These are phyloP conservation scores for Phytophthora constricta DNA, from an alignment of 352 stramenopile genomes.

Conservation along the genomic window DNA sequence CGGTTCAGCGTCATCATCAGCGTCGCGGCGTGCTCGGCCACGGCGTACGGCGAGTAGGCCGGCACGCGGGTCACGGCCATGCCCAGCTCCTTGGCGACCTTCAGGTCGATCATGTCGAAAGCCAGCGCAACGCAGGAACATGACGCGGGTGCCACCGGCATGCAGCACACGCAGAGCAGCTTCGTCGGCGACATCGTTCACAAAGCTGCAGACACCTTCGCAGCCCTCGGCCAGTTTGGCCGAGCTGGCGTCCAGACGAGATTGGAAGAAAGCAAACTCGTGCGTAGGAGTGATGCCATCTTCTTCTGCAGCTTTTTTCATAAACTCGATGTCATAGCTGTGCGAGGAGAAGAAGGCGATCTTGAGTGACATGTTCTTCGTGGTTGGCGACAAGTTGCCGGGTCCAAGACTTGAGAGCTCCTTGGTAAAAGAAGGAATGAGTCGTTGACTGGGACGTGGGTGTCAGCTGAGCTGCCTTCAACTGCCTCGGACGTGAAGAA, in stretches of 20 bases:
- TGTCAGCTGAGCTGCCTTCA: too few relatives aligned
- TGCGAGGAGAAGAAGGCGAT: constrained; percentile 70
- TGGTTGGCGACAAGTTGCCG: too few relatives aligned
- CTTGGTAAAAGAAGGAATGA: constrained; percentile 1
- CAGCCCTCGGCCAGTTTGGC: constrained; percentile 46
- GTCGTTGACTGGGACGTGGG: too few relatives aligned
- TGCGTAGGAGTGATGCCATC: constrained; percentile 39
- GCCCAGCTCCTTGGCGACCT: constrained; percentile 52
- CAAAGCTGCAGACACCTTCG: constrained; percentile 69
- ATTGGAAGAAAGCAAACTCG: constrained; percentile 53
- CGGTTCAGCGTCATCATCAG: constrained; percentile 79
- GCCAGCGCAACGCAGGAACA: constrained; percentile 74
- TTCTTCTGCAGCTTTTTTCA: constrained; percentile 37
- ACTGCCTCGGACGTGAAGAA: too few relatives aligned
- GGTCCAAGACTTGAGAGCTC: too few relatives aligned
- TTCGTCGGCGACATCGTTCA: constrained; percentile 72
- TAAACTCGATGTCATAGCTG: constrained; percentile 56
- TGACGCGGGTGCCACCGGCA: constrained; percentile 47
- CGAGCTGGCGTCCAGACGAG: constrained; percentile 49
- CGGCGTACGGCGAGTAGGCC: constrained; percentile 71
- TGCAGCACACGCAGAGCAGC: constrained; percentile 51
- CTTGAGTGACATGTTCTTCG: constrained; percentile 28
- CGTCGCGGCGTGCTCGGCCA: constrained; percentile 66
- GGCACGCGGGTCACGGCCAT: constrained; percentile 63
- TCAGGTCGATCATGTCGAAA: constrained; percentile 75